Evolutionary conservation across 2,329 filamentous ascomycete genomes (phyloP), one percentile per base, ranked within the genome.

Genomic region (Reticulascus tulasneorum): DNA sequence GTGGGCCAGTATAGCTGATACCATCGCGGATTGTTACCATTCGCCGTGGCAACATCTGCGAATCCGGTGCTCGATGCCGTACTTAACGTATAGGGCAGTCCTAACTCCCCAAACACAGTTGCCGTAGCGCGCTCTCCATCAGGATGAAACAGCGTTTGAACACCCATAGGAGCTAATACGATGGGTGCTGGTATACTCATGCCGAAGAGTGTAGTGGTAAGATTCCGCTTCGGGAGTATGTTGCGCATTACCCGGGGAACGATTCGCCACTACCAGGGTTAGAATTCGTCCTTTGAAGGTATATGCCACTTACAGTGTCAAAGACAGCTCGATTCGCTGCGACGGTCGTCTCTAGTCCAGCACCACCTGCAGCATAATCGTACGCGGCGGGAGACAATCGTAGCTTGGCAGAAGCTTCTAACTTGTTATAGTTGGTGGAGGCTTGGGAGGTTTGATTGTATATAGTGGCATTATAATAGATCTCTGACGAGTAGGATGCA

Each of bases 1-100:
- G 80, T 75, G 3, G 74, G 74, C 70, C 75, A 73, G 53, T 83
- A 83, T 2, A 83, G 61, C 53, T 83, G 79, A 56, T 73, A 83
- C 53, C 79, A 82, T 1, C 78, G 62, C 2, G 71, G 63, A 6
- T 37, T 37, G 3, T 17, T 29, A 9, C 73, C 75, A 36, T 82
- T 79, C 2, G 75, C 75, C 4, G 51, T 51, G 2, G 62, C 77
- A 0, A 82, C 76, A 17, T 70, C 67, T 50, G 83, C 79, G 32
- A 82, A 79, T 0, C 67, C 56, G 17, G 60, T 66, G 25, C 63
- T 71, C 0, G 73, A 75, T 0, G 77, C 79, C 0, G 77, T 79
- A 17, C 67, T 73, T 18, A 83, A 62, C 39, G 67, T 75, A 52
- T 82, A 82, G 2, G 74, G 72, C 2, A 83, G 54, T 16, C 73